These are phyloP conservation scores for Quercus wislizeni DNA, from an alignment of 306 rosid genomes.

Conservation along the genomic window DNA sequence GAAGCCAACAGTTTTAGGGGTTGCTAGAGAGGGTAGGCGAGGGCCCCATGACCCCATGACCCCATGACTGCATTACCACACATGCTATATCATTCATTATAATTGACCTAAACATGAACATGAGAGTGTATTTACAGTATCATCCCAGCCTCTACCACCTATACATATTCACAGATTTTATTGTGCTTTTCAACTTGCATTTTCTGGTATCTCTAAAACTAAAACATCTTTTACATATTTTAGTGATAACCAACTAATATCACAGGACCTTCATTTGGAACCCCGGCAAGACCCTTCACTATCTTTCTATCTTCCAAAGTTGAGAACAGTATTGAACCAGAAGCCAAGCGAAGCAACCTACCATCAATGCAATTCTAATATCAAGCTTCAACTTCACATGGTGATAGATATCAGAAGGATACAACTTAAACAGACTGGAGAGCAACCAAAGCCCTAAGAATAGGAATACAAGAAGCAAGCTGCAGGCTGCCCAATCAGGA, in stretches of 20 bases:
- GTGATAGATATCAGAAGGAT: not conserved
- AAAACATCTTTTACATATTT: not conserved
- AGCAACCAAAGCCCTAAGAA: not conserved
- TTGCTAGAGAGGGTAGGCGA: too few relatives aligned
- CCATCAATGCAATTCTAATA: slow-evolving; percentile 18
- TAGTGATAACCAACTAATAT: slow-evolving; percentile 57
- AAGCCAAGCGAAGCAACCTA: slow-evolving; percentile 49
- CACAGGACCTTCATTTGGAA: slow-evolving; percentile 92
- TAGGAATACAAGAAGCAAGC: not conserved
- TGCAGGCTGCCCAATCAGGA: not conserved
- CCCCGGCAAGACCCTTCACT: slow-evolving; percentile 84
- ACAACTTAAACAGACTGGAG: slow-evolving; percentile 8
- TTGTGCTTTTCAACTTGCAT: too few relatives aligned
- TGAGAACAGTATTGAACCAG: slow-evolving; percentile 71
- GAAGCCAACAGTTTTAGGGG: too few relatives aligned
- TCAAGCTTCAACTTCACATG: slow-evolving; percentile 9
- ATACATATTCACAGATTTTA: too few relatives aligned
- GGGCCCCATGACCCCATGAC: too few relatives aligned
- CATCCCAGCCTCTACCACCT: too few relatives aligned
- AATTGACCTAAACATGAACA: too few relatives aligned
- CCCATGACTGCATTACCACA: too few relatives aligned
- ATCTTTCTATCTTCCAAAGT: slow-evolving; percentile 85
- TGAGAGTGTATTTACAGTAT: too few relatives aligned
- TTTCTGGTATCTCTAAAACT: not conserved
- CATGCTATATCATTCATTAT: too few relatives aligned